phyloP scores from a whole-genome alignment of 2,329 filamentous ascomycete genomes.

The Paraphaeosphaeria minitans region DNA sequence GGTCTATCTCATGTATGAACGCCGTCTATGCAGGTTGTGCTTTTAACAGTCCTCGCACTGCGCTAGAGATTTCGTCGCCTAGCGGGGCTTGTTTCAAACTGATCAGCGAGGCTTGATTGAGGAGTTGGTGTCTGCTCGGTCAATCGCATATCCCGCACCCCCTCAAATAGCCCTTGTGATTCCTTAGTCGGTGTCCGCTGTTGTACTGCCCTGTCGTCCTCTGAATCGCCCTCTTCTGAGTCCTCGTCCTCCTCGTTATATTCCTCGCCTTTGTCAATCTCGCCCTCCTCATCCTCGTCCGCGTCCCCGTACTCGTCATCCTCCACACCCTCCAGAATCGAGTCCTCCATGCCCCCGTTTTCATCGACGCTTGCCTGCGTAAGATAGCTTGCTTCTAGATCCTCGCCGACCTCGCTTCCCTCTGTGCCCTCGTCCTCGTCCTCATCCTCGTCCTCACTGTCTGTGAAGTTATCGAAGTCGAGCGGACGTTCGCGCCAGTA shows the following conservation, averaged over 20 bases:
- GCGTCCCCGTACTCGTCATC: constrained; percentile 37
- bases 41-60: neutral
- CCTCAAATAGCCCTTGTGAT: constrained; percentile 17
- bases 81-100: no score
- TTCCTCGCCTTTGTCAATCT: constrained; percentile 25
- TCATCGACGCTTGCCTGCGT: constrained; percentile 58
- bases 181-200: constrained; percentile 12
- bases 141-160: constrained; percentile 21
- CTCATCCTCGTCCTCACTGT: constrained; percentile 68
- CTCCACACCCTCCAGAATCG: constrained; percentile 59
- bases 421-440: constrained; percentile 58
- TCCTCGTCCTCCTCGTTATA: constrained; percentile 15
- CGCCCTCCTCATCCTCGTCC: constrained; percentile 29
- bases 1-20: neutral
- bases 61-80: neutral
- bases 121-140: constrained; percentile 31
- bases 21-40: neutral
- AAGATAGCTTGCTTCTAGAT: constrained; percentile 62
- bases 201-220: neutral
- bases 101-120: constrained; percentile 16
- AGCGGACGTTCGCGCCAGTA: constrained; percentile 90
- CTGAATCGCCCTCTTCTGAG: neutral
- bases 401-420: constrained; percentile 51
- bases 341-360: no score
- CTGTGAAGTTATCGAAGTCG: constrained; percentile 86